These are phyloP conservation scores for Tephrocybe sp. DNA, from an alignment of 768 basidiomycete species.

Conservation along the genomic window DNA sequence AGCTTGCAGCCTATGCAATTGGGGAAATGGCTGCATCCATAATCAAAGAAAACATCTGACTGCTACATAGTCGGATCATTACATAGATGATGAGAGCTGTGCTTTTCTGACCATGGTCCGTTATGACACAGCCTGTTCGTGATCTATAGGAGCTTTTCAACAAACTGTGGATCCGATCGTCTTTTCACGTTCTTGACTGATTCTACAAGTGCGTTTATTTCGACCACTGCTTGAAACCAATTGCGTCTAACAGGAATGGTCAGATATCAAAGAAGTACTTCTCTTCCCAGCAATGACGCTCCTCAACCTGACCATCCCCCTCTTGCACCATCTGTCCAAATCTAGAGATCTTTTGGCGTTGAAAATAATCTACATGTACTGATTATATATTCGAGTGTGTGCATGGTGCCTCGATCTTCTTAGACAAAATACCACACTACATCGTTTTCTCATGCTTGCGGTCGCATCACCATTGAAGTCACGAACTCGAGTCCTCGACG, in stretches of 20 bases:
- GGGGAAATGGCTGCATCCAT: slow-evolving; percentile 5
- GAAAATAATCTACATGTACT: slow-evolving; percentile 6
- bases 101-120: too few relatives aligned
- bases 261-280: slow-evolving; percentile 96
- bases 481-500: too few relatives aligned
- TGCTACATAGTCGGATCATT: too few relatives aligned
- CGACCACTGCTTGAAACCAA: background rate
- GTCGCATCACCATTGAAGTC: too few relatives aligned
- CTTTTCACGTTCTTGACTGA: slow-evolving; percentile 99
- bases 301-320: slow-evolving; percentile 8
- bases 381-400: background rate
- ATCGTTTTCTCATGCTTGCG: too few relatives aligned
- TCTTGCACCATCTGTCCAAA: slow-evolving; percentile 30
- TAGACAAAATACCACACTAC: too few relatives aligned
- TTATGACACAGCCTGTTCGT: too few relatives aligned
- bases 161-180: slow-evolving; percentile 46
- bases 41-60: background rate
- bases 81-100: too few relatives aligned
- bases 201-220: slow-evolving; percentile 68
- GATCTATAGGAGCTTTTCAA: too few relatives aligned
- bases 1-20: slow-evolving; percentile 1
- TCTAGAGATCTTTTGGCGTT: slow-evolving; percentile 19
- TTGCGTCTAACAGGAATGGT: too few relatives aligned
- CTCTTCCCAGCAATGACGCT: slow-evolving; percentile 97
- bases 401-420: too few relatives aligned